Base-by-base conservation (phyloP, 2,329 filamentous ascomycete genomes). In the Pyrenochaeta sp. region DNA sequence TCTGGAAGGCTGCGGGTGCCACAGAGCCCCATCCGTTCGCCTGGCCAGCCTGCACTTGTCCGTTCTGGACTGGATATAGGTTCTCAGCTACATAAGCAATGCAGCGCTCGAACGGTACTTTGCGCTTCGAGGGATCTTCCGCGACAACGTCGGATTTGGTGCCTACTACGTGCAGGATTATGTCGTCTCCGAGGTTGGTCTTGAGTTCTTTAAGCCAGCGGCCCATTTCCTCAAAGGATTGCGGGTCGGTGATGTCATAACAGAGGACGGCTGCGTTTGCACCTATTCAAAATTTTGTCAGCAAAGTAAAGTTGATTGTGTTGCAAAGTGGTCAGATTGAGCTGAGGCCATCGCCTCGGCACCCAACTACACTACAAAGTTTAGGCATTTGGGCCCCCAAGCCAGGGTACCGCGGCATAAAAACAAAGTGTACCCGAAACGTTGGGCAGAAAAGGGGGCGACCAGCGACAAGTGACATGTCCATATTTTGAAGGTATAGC, bases 21-120 rank as follows among this genome's bases (percentile, higher is more conserved):
- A 27, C 60, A 32, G 64, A 66, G 31, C 67, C 68, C 66, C 67
- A 70, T 2, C 63, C 63, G 23, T 53, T 63, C 12, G 63, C 21
- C 30, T 67, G 63, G n/a, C 56, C 51, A 37, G 42, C 60, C 27
- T 54, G 54, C 52, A 61, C 53, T 30, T 64, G 66, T 40, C 48
- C 54, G 29, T 54, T 60, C n/a, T 12, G 90, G 23, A 87, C 85
- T 0, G 92, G 91, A 49, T 90, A 90, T 1, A 97, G 84, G 72
- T 97, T 91, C 76, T 97, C 92, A 21, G 92, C 93, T 33, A 97
- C 92, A 76, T 97, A 99, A 42, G 91, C 92, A 69, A 98, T 97
- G 74, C 93, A 97, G 60, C 91, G 87, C 77, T 99, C 94, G 74
- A 98, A 98, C 17, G 93, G 91, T 5, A 99, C 92, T 71, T 93